Evolutionary conservation across 2,329 filamentous ascomycete species (phyloP).

Genomic region (Chaetothyriales sp.): DNA sequence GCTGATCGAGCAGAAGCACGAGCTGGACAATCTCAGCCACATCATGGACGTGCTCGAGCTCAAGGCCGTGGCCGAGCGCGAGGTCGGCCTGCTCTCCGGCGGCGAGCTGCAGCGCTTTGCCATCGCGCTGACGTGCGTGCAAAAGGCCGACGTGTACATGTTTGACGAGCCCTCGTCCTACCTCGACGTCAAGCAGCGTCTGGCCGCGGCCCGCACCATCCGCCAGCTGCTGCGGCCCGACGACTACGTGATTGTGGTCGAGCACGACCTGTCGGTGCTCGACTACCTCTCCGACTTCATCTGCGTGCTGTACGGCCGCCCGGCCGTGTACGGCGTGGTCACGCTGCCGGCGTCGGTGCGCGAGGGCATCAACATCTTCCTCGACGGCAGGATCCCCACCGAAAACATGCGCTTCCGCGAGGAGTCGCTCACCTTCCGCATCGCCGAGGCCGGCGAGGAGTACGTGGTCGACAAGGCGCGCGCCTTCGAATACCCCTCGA

Average conservation of each 20-base stretch:
- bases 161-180: constrained; percentile 99
- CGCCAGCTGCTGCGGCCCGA: constrained; percentile 76
- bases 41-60: constrained; percentile 77
- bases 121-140: constrained; percentile 88
- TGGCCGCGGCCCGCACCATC: constrained; percentile 82
- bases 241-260: constrained; percentile 95
- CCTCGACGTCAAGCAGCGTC: constrained; percentile 97
- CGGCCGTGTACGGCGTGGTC: constrained; percentile 93
- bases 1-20: constrained; percentile 61
- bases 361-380: constrained; percentile 98
- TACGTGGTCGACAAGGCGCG: constrained; percentile 72
- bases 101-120: constrained; percentile 97
- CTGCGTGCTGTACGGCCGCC: constrained; percentile 90
- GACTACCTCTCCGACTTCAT: constrained; percentile 99
- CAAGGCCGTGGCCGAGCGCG: constrained; percentile 78
- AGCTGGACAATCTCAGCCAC: constrained; percentile 67
- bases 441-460: constrained; percentile 79
- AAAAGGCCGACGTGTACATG: constrained; percentile 98
- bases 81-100: constrained; percentile 80
- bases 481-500: constrained; percentile 73
- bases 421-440: constrained; percentile 89
- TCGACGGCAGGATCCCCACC: constrained; percentile 94
- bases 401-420: constrained; percentile 98
- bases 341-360: constrained; percentile 90
- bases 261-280: constrained; percentile 96